phyloP scores from a whole-genome alignment of 2,329 filamentous ascomycete species.

The Colletotrichum godetiae region DNA sequence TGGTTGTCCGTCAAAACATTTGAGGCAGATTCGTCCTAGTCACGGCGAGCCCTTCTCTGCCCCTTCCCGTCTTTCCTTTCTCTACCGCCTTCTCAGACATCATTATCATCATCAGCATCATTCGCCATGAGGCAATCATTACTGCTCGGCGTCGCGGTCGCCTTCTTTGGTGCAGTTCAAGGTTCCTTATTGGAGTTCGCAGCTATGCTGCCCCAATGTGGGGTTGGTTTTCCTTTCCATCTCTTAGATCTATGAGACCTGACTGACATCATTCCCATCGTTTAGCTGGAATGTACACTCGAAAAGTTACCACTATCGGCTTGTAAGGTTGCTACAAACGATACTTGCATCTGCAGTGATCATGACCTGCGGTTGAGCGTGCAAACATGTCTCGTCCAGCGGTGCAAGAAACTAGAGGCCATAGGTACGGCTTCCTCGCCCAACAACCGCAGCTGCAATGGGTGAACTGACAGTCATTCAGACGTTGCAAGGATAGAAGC shows the following conservation, averaged over 20 bases:
- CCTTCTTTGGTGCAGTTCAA: slow-evolving; percentile 26
- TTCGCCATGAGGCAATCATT: slow-evolving; percentile 33
- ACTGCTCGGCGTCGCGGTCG: slow-evolving; percentile 27
- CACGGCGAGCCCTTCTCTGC: neutral
- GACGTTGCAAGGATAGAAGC: slow-evolving; percentile 46
- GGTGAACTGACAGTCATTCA: slow-evolving; percentile 35
- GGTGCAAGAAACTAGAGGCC: slow-evolving; percentile 41
- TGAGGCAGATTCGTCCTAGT: neutral
- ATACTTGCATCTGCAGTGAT: slow-evolving; percentile 45
- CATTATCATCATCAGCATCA: neutral
- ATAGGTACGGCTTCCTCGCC: slow-evolving; percentile 38
- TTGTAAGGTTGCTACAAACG: slow-evolving; percentile 39
- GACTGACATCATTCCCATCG: neutral
- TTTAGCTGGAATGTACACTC: slow-evolving; percentile 40
- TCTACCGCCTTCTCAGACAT: neutral
- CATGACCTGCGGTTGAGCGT: slow-evolving; percentile 34
- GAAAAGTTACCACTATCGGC: slow-evolving; percentile 39
- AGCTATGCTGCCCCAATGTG: slow-evolving; percentile 37
- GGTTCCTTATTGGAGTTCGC: slow-evolving; percentile 34
- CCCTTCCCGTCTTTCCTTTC: neutral
- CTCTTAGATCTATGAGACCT: neutral
- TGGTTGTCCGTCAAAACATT: neutral
- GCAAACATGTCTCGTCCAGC: slow-evolving; percentile 39
- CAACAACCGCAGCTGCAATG: neutral
- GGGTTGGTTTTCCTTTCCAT: slow-evolving; percentile 27